Conservation (phyloP, 345 rosid genomes). For the Orychophragmus violaceus region DNA sequence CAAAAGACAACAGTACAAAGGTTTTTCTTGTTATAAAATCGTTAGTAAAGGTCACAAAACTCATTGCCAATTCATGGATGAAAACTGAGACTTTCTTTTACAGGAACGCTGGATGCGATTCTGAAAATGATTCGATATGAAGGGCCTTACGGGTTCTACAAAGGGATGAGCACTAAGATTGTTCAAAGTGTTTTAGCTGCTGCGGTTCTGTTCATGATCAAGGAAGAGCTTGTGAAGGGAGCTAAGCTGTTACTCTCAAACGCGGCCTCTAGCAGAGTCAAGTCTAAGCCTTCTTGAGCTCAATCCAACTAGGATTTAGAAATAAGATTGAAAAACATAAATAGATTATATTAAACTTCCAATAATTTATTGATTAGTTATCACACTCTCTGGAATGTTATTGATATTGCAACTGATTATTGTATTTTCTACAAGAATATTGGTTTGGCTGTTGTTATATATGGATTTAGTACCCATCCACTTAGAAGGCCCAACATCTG, state of each 20-base stretch:
- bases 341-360: not conserved
- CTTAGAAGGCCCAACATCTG: no score
- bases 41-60: not conserved
- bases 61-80: not conserved
- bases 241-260: constrained; percentile 49
- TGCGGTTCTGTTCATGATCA: constrained; percentile 83
- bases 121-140: constrained; percentile 82
- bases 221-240: constrained; percentile 87
- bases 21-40: constrained; percentile 17
- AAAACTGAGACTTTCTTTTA: not conserved
- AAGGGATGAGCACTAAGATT: constrained; percentile 92
- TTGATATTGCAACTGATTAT: constrained; percentile 7
- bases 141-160: constrained; percentile 81
- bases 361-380: constrained; percentile 5
- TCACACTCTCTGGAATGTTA: not conserved
- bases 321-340: not conserved
- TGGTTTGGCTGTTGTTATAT: no score
- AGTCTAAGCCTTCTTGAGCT: constrained; percentile 32
- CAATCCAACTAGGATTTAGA: not conserved
- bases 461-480: no score
- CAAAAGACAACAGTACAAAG: constrained; percentile 76
- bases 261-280: constrained; percentile 17
- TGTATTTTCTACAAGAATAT: not conserved
- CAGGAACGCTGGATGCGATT: constrained; percentile 81
- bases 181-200: constrained; percentile 91